Conservation (phyloP, 2,329 filamentous ascomycete genomes). For the Penicillium sp. region DNA sequence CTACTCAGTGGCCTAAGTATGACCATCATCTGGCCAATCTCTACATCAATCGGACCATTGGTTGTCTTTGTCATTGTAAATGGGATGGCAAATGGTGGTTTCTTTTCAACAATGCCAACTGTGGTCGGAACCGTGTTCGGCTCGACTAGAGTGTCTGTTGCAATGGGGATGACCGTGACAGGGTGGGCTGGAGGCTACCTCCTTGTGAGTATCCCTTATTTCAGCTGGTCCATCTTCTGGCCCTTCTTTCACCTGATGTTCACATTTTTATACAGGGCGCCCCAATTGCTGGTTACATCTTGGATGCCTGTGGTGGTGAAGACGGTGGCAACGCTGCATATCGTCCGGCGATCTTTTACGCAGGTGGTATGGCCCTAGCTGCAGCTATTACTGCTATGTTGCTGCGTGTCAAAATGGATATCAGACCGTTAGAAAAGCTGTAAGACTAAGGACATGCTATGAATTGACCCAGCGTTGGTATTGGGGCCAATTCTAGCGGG, state of each 20-base stretch:
- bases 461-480: no score
- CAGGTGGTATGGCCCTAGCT: slow-evolving; percentile 55
- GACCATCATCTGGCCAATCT: slow-evolving; percentile 63
- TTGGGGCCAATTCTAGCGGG: no score
- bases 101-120: slow-evolving; percentile 66
- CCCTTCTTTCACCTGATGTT: no score
- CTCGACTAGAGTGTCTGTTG: slow-evolving; percentile 55
- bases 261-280: slow-evolving; percentile 43
- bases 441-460: no score
- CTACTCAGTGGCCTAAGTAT: slow-evolving; percentile 59
- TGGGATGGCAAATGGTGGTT: slow-evolving; percentile 62
- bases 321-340: slow-evolving; percentile 55
- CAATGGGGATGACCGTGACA: slow-evolving; percentile 64
- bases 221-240: no score
- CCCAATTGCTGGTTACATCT: slow-evolving; percentile 62
- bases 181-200: slow-evolving; percentile 65
- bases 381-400: slow-evolving; percentile 33
- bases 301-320: slow-evolving; percentile 57
- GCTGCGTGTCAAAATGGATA: no score
- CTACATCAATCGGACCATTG: slow-evolving; percentile 56
- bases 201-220: slow-evolving; percentile 46
- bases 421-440: no score
- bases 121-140: slow-evolving; percentile 63
- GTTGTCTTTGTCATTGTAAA: slow-evolving; percentile 62
- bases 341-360: slow-evolving; percentile 64